Evolutionary conservation across 1,284 basidiomycete genomes (phyloP).

Genomic region (Porodaedalea pini): DNA sequence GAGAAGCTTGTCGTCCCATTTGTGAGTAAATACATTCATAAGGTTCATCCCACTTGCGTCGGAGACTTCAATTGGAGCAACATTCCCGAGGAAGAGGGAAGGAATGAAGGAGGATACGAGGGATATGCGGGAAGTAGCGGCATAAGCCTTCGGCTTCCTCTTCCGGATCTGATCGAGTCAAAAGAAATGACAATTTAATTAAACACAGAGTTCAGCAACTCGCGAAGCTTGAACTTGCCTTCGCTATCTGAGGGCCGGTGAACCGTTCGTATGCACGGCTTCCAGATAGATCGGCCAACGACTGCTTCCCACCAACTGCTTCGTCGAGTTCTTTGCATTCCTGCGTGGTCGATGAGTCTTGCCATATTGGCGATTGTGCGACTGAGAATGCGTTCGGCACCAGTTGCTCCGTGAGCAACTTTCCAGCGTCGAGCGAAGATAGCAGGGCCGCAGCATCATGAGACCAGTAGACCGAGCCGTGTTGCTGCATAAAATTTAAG

Average conservation of each 20-base stretch:
- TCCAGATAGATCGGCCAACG: slow-evolving; percentile 73
- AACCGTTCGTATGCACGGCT: slow-evolving; percentile 87
- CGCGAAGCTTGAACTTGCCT: slow-evolving; percentile 41
- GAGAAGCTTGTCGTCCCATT: slow-evolving; percentile 64
- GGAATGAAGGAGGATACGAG: slow-evolving; percentile 84
- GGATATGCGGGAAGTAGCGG: slow-evolving; percentile 66
- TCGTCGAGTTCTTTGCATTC: slow-evolving; percentile 73
- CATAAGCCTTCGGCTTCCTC: slow-evolving; percentile 59
- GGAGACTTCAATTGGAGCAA: slow-evolving; percentile 71
- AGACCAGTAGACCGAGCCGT: slow-evolving; percentile 89
- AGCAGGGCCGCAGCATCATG: slow-evolving; percentile 51
- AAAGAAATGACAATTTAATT: not conserved
- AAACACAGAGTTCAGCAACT: not conserved
- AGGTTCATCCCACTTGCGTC: slow-evolving; percentile 94
- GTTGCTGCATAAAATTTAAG: slow-evolving; percentile 56
- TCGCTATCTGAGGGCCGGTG: slow-evolving; percentile 82
- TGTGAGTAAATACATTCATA: slow-evolving; percentile 66
- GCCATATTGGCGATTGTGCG: slow-evolving; percentile 81
- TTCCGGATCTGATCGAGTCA: slow-evolving; percentile 48
- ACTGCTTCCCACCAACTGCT: slow-evolving; percentile 64
- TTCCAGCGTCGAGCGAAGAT: slow-evolving; percentile 47
- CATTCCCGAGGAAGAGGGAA: slow-evolving; percentile 67
- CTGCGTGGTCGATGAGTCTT: slow-evolving; percentile 80
- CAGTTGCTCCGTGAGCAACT: slow-evolving; percentile 53
- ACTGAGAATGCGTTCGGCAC: slow-evolving; percentile 67